Evolutionary conservation across 768 basidiomycete genomes (phyloP).

Genomic region (Saitozyma sp.): DNA sequence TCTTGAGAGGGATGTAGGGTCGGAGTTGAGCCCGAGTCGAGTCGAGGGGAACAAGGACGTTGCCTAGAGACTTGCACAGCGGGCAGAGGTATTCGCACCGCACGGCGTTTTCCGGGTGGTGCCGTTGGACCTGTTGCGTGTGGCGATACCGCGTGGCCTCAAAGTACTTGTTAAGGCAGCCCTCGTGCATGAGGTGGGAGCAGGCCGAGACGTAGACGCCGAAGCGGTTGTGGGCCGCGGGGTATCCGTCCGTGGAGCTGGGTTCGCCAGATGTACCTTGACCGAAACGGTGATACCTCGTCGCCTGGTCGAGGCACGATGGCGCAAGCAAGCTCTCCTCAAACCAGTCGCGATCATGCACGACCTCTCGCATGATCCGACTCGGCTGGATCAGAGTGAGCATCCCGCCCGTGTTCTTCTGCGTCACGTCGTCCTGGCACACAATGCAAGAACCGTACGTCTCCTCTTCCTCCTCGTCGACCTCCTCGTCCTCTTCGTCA

Average conservation of each 20-base stretch:
- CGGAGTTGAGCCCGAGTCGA: conserved; percentile 41
- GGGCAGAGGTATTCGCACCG: conserved; percentile 95
- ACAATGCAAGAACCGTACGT: conserved; percentile 95
- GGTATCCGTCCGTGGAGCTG: conserved; percentile 43
- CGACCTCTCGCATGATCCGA: conserved; percentile 74
- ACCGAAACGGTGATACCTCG: conserved; percentile 31
- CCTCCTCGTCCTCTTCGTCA: conserved; percentile 62
- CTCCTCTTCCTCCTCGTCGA: conserved; percentile 57
- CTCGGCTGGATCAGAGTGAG: conserved; percentile 87
- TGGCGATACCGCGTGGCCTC: conserved; percentile 83
- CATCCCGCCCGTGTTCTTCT: conserved; percentile 72
- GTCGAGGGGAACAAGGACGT: conserved; percentile 81
- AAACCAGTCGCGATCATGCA: conserved; percentile 59
- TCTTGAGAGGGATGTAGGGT: conserved; percentile 15
- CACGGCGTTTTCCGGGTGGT: conserved; percentile 91
- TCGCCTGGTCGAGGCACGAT: conserved; percentile 64
- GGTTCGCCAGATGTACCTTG: conserved; percentile 32
- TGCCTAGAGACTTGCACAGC: conserved; percentile 92
- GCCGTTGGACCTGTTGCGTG: conserved; percentile 80
- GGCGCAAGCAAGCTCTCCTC: conserved; percentile 70
- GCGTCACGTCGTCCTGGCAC: conserved; percentile 88
- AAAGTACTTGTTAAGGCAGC: conserved; percentile 89
- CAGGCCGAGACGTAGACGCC: conserved; percentile 85
- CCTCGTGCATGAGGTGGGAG: conserved; percentile 94
- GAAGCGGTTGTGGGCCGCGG: conserved; percentile 66